phyloP scores from a whole-genome alignment of 495 filamentous ascomycete genomes.

The Stereocaulon alpinum region DNA sequence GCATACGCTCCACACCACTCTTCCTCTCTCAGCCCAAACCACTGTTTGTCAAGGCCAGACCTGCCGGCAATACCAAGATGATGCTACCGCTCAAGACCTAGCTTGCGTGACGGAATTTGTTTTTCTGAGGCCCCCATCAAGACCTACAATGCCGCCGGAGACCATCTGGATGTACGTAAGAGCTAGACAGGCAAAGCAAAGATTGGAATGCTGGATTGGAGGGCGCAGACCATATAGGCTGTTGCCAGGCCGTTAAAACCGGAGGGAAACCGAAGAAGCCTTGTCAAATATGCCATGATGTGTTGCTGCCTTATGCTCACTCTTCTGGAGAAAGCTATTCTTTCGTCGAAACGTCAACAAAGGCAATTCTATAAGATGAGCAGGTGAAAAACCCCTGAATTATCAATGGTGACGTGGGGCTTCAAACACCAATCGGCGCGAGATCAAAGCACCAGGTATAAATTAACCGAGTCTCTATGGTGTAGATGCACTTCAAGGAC shows the following conservation, averaged over 20 bases:
- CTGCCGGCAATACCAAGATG: constrained; percentile 6
- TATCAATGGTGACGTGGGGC: neutral
- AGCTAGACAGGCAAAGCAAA: neutral
- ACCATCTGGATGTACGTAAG: constrained; percentile 15
- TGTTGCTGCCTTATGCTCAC: neutral
- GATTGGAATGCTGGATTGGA: neutral
- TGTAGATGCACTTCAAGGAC: constrained; percentile 13
- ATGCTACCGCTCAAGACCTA: constrained; percentile 1
- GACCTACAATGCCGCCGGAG: constrained; percentile 17
- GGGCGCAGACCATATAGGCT: neutral
- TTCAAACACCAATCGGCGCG: too few species aligned
- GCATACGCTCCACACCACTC: neutral
- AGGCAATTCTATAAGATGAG: neutral
- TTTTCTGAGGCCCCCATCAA: constrained; percentile 8
- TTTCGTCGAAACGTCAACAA: neutral
- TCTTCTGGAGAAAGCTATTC: constrained; percentile 1
- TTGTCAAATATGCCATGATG: neutral
- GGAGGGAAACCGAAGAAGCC: too few species aligned
- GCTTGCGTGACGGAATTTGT: neutral
- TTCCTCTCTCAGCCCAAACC: neutral
- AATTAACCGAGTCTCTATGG: constrained; percentile 10
- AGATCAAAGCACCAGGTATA: neutral
- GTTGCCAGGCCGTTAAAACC: too few species aligned
- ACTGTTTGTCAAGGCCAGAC: neutral
- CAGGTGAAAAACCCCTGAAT: neutral